Evolutionary conservation across 164 flowering plant genomes (phyloP).

Genomic region (Tetracentron sinense): DNA sequence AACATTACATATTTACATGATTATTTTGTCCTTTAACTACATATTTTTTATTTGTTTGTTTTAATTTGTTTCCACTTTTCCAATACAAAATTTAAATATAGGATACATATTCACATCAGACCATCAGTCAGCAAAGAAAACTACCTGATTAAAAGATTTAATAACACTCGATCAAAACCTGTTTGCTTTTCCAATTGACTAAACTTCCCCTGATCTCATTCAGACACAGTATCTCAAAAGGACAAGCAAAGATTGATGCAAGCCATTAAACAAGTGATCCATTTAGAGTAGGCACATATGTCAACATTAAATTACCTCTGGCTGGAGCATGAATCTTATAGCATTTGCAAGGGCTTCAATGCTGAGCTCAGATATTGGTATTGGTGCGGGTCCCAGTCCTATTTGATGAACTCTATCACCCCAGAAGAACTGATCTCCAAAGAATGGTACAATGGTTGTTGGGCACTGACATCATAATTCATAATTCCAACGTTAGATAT

Average conservation of each 20-base stretch:
- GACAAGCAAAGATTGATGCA: background rate
- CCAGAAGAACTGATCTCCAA: slow-evolving; percentile 98
- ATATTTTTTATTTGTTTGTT: no score
- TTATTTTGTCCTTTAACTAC: no score
- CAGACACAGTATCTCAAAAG: background rate
- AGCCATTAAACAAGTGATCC: background rate
- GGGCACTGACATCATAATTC: slow-evolving; percentile 61
- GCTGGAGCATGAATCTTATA: slow-evolving; percentile 79
- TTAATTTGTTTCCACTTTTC: no score
- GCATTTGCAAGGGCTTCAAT: slow-evolving; percentile 70
- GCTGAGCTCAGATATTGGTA: slow-evolving; percentile 70
- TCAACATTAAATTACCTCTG: slow-evolving; percentile 54
- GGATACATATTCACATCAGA: no score
- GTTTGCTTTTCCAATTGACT: background rate
- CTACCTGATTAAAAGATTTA: no score
- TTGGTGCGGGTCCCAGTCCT: slow-evolving; percentile 84
- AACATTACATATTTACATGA: no score
- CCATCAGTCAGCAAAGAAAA: no score
- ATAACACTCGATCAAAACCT: background rate
- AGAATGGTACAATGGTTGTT: slow-evolving; percentile 92
- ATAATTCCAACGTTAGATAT: background rate
- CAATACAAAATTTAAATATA: no score
- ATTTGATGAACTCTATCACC: slow-evolving; percentile 70
- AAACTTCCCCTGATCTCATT: background rate
- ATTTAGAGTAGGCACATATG: background rate